phyloP scores from a whole-genome alignment of 1,139 yeast species.

The Pichia norvegensis region DNA sequence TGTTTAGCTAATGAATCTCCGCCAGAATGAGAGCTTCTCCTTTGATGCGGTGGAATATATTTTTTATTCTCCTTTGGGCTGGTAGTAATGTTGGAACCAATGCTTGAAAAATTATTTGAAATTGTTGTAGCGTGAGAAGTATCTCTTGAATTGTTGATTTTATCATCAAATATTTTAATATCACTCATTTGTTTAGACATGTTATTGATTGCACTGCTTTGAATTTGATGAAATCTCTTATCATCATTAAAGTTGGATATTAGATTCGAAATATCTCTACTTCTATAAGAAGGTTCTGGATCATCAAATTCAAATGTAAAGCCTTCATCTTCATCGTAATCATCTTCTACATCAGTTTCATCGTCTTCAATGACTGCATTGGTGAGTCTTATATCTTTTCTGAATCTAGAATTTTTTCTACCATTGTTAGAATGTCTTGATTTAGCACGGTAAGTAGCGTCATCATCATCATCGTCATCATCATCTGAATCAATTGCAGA shows the following conservation, averaged over 20 bases:
- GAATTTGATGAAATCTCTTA: constrained; percentile 28
- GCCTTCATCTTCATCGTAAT: constrained; percentile 12
- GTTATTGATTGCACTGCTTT: constrained; percentile 13
- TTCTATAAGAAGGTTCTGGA: constrained; percentile 1
- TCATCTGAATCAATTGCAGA: constrained; percentile 32
- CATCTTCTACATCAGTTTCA: constrained; percentile 19
- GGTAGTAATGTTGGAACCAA: constrained; percentile 21
- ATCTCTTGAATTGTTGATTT: constrained; percentile 20
- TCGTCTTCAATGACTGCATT: constrained; percentile 7
- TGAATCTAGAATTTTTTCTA: not conserved
- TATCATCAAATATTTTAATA: constrained; percentile 13
- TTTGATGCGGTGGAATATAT: constrained; percentile 44
- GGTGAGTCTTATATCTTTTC: not conserved
- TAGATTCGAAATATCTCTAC: constrained; percentile 1
- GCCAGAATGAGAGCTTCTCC: constrained; percentile 30
- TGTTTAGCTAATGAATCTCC: constrained; percentile 12
- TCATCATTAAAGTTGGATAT: constrained; percentile 27
- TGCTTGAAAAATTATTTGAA: constrained; percentile 21
- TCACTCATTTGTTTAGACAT: constrained; percentile 23
- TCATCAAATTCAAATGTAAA: constrained; percentile 16
- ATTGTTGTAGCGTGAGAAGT: constrained; percentile 19
- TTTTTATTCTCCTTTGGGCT: constrained; percentile 21
- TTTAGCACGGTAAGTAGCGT: constrained; percentile 4
- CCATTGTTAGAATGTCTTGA: too few species aligned
- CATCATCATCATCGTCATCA: constrained; percentile 15